Conservation (phyloP, 352 stramenopile species). For the Pythium aquatile region DNA sequence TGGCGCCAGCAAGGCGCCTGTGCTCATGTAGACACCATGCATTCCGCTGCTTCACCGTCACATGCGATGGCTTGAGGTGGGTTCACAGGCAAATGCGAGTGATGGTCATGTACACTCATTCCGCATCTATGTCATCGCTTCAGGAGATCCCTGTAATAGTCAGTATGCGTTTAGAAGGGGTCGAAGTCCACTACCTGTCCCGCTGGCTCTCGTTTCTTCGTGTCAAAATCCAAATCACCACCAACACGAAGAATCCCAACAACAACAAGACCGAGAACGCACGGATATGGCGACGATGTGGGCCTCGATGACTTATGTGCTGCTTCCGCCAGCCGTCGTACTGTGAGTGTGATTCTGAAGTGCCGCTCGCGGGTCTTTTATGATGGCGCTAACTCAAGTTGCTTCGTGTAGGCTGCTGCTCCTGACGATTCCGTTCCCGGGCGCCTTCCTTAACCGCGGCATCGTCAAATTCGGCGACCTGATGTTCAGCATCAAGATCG, state of each 20-base stretch:
- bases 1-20: neutral
- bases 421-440: constrained; percentile 76
- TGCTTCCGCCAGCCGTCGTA: constrained; percentile 74
- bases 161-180: constrained; percentile 2
- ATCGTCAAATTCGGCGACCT: constrained; percentile 76
- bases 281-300: constrained; percentile 60
- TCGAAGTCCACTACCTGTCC: neutral
- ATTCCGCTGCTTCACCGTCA: neutral
- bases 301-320: constrained; percentile 75
- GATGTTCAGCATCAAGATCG: constrained; percentile 73
- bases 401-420: constrained; percentile 48
- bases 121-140: neutral
- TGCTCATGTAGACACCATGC: neutral
- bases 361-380: neutral
- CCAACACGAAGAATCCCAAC: neutral
- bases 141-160: neutral
- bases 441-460: constrained; percentile 52
- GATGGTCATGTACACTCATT: neutral
- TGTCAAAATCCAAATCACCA: neutral
- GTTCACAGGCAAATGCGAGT: neutral
- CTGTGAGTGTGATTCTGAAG: constrained; percentile 41
- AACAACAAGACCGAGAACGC: neutral
- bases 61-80: neutral
- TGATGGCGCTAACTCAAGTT: neutral
- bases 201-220: neutral